Evolutionary conservation across 2,329 filamentous ascomycete genomes (phyloP).

Genomic region (Lecanosticta acicola): DNA sequence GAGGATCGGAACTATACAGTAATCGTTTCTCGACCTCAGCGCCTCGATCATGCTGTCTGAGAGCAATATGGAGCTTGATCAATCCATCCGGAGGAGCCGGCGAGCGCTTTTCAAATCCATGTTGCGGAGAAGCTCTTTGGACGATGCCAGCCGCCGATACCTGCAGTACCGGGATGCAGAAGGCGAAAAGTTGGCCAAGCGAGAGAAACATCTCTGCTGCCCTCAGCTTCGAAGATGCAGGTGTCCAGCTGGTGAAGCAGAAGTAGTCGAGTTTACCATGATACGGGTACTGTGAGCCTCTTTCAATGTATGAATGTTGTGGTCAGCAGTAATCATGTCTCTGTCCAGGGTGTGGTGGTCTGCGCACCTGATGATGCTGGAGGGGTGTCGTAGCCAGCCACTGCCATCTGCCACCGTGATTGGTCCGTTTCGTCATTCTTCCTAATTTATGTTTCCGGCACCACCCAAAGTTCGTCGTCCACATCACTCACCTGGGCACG

Average conservation of each 20-base stretch:
- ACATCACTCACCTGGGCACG: too few relatives aligned
- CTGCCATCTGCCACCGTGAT: too few relatives aligned
- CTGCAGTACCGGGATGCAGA: too few relatives aligned
- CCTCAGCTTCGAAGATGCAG: too few relatives aligned
- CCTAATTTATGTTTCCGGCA: too few relatives aligned
- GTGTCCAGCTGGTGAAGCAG: too few relatives aligned
- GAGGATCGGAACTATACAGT: conserved; percentile 9
- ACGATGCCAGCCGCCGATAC: conserved; percentile 4
- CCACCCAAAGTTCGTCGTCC: too few relatives aligned
- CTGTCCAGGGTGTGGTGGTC: neutral
- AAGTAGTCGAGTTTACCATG: too few relatives aligned
- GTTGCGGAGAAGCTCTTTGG: conserved; percentile 9
- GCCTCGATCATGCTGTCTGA: conserved; percentile 15
- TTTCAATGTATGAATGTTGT: neutral
- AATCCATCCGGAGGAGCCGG: conserved; percentile 13
- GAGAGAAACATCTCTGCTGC: too few relatives aligned
- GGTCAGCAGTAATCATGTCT: neutral
- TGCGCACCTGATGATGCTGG: neutral
- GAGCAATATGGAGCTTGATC: conserved; percentile 21
- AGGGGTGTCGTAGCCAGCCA: neutral
- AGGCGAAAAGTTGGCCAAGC: too few relatives aligned
- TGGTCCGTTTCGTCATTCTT: neutral
- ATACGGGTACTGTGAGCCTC: too few relatives aligned
- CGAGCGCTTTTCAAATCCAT: conserved; percentile 13
- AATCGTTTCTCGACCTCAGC: conserved; percentile 12